These are phyloP conservation scores for Cryomyces antarcticus DNA, from an alignment of 495 filamentous ascomycete species.

Conservation along the genomic window DNA sequence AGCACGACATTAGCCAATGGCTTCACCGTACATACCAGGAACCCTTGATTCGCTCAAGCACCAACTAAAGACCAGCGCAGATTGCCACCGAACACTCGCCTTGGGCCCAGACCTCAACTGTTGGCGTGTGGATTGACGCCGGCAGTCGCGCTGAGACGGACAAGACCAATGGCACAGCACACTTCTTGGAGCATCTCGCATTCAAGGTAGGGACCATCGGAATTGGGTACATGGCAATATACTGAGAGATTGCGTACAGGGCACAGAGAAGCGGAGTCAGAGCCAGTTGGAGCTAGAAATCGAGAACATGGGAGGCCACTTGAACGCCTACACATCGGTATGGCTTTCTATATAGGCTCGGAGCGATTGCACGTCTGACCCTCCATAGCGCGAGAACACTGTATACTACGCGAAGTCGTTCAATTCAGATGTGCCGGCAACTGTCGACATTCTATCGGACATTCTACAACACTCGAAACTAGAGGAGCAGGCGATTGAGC, in stretches of 20 bases:
- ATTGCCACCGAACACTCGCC: slow-evolving; percentile 96
- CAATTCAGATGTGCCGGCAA: slow-evolving; percentile 86
- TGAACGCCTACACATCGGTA: slow-evolving; percentile 99
- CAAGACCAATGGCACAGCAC: slow-evolving; percentile 94
- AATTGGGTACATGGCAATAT: background rate
- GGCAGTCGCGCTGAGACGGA: slow-evolving; percentile 95
- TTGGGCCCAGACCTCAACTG: slow-evolving; percentile 94
- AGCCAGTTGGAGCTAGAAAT: slow-evolving; percentile 97
- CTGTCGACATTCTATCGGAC: slow-evolving; percentile 94
- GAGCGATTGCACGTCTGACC: slow-evolving; percentile 15
- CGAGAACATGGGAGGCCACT: slow-evolving; percentile 98
- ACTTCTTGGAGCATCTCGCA: slow-evolving; percentile 98
- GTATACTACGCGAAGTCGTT: slow-evolving; percentile 99
- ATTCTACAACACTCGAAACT: slow-evolving; percentile 99
- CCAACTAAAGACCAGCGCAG: slow-evolving; percentile 25
- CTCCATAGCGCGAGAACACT: slow-evolving; percentile 75
- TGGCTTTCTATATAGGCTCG: slow-evolving; percentile 14
- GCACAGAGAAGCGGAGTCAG: slow-evolving; percentile 80
- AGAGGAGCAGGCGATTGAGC: slow-evolving; percentile 77
- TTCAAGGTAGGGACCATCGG: slow-evolving; percentile 60
- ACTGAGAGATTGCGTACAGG: slow-evolving; percentile 30
- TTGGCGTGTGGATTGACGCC: slow-evolving; percentile 98
- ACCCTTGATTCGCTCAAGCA: slow-evolving; percentile 7
- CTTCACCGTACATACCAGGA: slow-evolving; percentile 52
- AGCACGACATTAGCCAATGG: slow-evolving; percentile 93